phyloP scores from a whole-genome alignment of 1,139 yeast species.

The Kurtzmaniella quercitrusa region DNA sequence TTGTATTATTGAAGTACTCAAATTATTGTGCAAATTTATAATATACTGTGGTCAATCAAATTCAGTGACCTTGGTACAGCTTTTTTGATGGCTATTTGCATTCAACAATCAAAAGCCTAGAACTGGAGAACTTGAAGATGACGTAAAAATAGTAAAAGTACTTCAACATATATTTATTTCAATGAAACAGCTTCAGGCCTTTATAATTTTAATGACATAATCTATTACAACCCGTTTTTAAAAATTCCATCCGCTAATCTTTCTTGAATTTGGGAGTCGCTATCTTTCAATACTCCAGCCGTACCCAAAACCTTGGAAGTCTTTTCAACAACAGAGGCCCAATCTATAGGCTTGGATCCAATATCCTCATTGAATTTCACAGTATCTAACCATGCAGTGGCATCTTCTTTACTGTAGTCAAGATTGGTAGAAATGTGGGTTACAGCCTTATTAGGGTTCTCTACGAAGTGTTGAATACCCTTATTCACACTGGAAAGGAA shows the following conservation, averaged over 20 bases:
- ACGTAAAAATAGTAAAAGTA: too few relatives aligned
- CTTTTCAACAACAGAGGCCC: conserved; percentile 48
- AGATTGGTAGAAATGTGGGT: conserved; percentile 60
- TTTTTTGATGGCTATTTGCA: too few relatives aligned
- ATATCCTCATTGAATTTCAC: conserved; percentile 58
- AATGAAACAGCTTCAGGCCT: too few relatives aligned
- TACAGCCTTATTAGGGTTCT: conserved; percentile 61
- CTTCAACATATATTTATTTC: too few relatives aligned
- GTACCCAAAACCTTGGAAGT: conserved; percentile 56
- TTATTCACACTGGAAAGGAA: conserved; percentile 55
- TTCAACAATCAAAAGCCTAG: too few relatives aligned
- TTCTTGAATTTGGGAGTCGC: conserved; percentile 23
- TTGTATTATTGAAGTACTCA: too few relatives aligned
- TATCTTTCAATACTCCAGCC: conserved; percentile 55
- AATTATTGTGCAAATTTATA: too few relatives aligned
- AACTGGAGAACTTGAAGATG: too few relatives aligned
- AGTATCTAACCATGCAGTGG: conserved; percentile 73
- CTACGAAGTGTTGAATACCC: conserved; percentile 65
- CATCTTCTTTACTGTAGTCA: conserved; percentile 77
- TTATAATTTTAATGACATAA: too few relatives aligned
- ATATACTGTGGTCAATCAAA: too few relatives aligned
- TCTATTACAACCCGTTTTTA: conserved; percentile 1
- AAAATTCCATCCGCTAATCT: conserved; percentile 30
- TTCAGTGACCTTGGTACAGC: too few relatives aligned
- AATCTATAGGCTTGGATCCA: conserved; percentile 41